phyloP scores from a whole-genome alignment of 139 green algal genomes.

The Desmodesmus armatus region DNA sequence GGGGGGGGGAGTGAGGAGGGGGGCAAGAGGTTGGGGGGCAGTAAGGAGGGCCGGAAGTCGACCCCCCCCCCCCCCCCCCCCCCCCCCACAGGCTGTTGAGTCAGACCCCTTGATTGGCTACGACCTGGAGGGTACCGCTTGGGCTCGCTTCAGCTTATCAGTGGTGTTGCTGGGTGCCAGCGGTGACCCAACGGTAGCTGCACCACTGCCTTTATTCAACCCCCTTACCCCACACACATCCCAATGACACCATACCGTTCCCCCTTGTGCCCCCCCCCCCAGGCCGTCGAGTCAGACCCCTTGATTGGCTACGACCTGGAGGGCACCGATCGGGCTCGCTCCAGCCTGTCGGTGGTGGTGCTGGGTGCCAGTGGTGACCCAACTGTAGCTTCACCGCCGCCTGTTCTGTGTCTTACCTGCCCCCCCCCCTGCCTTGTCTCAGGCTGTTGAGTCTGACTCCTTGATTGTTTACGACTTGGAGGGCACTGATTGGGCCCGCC shows the following conservation, averaged over 20 bases:
- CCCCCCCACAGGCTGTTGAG: too few relatives aligned
- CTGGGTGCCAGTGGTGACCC: conserved; percentile 95
- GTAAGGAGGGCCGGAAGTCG: too few relatives aligned
- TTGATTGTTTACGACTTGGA: conserved; percentile 24
- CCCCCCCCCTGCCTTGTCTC: too few relatives aligned
- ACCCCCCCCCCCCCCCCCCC: too few relatives aligned
- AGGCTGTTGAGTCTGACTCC: conserved; percentile 13
- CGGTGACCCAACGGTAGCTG: conserved; percentile 75
- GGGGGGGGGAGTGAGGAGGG: too few relatives aligned
- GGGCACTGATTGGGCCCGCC: conserved; percentile 24
- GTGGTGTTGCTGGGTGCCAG: conserved; percentile 96
- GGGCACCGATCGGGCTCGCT: conserved; percentile 20
- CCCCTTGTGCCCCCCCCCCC: too few relatives aligned
- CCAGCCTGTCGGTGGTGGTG: conserved; percentile 82
- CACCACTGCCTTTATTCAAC: too few relatives aligned
- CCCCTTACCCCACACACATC: too few relatives aligned
- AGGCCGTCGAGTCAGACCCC: too few relatives aligned
- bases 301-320: conserved; percentile 26
- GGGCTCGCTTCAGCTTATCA: conserved; percentile 38
- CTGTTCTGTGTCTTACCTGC: too few relatives aligned
- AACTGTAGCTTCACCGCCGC: background rate
- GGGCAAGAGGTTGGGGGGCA: too few relatives aligned
- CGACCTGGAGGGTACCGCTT: conserved; percentile 32
- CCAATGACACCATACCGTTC: too few relatives aligned
- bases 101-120: conserved; percentile 19